Percentiles rank a stretch among this genome's conserved stretches.
Conservation (phyloP, 352 stramenopile species). For the Globisporangium cederbergense region DNA sequence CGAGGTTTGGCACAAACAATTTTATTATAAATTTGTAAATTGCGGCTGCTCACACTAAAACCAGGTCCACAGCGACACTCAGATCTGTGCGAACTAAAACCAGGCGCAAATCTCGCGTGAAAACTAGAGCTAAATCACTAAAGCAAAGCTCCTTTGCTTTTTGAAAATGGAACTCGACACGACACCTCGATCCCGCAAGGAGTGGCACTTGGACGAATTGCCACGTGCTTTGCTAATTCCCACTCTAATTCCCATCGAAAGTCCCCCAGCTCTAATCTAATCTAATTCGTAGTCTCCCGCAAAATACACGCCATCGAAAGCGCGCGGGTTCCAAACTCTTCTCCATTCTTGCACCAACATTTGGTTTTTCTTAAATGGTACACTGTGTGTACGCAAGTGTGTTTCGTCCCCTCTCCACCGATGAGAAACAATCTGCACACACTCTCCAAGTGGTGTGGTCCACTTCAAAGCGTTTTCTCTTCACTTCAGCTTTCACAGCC, state of each 20-base stretch:
- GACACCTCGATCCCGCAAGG: not conserved
- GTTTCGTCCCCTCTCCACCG: not conserved
- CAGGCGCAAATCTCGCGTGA: too few relatives aligned
- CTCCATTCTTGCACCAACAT: not conserved
- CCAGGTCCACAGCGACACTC: too few relatives aligned
- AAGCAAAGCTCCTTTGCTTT: too few relatives aligned
- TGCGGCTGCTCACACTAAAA: too few relatives aligned
- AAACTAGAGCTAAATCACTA: too few relatives aligned
- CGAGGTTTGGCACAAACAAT: too few relatives aligned
- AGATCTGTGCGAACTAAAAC: too few relatives aligned
- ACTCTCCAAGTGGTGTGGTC: not conserved
- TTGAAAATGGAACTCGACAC: not conserved
- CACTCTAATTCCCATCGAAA: not conserved
- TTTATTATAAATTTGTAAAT: too few relatives aligned
- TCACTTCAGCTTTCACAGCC: not conserved
- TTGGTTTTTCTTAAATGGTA: not conserved
- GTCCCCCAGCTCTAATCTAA: too few relatives aligned
- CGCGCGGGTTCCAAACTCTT: not conserved
- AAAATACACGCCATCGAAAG: constrained; percentile 15
- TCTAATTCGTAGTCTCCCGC: too few relatives aligned
- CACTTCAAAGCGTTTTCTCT: not conserved
- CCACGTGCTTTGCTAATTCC: not conserved
- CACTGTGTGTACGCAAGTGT: not conserved
- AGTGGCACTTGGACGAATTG: constrained; percentile 1
- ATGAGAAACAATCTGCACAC: not conserved